Evolutionary conservation across 768 basidiomycete genomes (phyloP), one percentile per base, ranked within the genome.

Genomic region (Pleurotus giganteus): DNA sequence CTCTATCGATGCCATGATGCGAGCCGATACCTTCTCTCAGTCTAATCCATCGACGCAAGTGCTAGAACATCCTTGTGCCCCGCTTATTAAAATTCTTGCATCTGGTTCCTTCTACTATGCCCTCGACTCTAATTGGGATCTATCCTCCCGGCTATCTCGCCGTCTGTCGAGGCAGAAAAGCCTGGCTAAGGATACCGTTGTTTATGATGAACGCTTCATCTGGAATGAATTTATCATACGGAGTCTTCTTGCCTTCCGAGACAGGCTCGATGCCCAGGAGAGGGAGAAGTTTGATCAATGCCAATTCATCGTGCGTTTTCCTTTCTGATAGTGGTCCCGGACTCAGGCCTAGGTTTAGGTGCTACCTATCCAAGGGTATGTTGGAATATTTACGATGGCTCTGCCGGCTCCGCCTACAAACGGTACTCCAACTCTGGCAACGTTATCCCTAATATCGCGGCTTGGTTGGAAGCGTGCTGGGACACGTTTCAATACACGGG

Each of bases 101-200:
- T 89, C 89, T 21, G 94, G 94, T 4, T 85, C 89, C 1, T 99
- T 99, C 73, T 99, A 98, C 71, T 97, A 91, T 64, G 87, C 97
- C 1, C 65, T 86, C 24, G 85, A 86, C 62, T 81, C 88, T 0
- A 76, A 80, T 5, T 98, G 95, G 92, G 95, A 98, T 69, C 74
- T 98, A 27, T 94, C 94, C 3, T 88, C 91, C 1, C 76, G 95
- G 42, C 75, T 98, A 34, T 74, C 86, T 13, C 80, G 84, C 29
- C 82, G 94, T 2, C 69, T 94, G 47, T 70, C 78, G 56, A 74
- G 82, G 66, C 78, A 80, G 61, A 70, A 66, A 52, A 71, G 64
- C 34, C 59, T 70, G 34, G 61, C 66, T 32, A 73, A 72, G 58
- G 84, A 89, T 61, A 66, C 79, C 7, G 76, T 74, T 21, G 72